Evolutionary conservation across 768 basidiomycete species (phyloP).

Genomic region (Dendrothele bispora): DNA sequence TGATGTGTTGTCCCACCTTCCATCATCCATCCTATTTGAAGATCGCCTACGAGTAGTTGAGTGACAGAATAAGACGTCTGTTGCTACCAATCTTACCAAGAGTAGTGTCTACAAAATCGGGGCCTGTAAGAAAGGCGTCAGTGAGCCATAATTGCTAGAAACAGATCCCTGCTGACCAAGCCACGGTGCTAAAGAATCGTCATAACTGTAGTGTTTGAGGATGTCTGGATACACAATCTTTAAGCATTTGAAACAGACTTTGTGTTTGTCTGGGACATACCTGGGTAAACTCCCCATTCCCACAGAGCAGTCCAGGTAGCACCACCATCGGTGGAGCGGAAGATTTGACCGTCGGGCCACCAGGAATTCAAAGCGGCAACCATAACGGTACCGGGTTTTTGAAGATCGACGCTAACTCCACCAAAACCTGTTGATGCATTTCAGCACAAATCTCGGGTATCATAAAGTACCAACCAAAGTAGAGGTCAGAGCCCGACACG

Average conservation of each 20-base stretch:
- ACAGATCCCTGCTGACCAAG: conserved; percentile 30
- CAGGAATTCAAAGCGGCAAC: conserved; percentile 65
- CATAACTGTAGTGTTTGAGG: conserved; percentile 50
- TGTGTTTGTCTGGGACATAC: conserved; percentile 33
- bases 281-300: conserved; percentile 51
- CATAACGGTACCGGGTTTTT: conserved; percentile 65
- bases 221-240: conserved; percentile 29
- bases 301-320: conserved; percentile 59
- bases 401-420: conserved; percentile 58
- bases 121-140: conserved; percentile 8
- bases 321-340: conserved; percentile 58
- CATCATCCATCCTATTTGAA: conserved; percentile 75
- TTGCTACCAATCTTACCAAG: too few species aligned
- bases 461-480: too few species aligned
- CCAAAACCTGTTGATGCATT: too few species aligned
- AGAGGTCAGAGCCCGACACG: conserved; percentile 54
- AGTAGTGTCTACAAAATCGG: conserved; percentile 42
- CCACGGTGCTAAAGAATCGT: conserved; percentile 59
- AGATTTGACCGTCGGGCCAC: conserved; percentile 68
- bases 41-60: too few species aligned
- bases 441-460: too few species aligned
- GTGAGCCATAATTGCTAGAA: neutral
- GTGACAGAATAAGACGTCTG: too few species aligned
- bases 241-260: conserved; percentile 16
- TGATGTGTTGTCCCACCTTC: conserved; percentile 43